These are phyloP conservation scores for Selaginella moellendorffii DNA, from an alignment of 75 land plant genomes.

Conservation along the genomic window DNA sequence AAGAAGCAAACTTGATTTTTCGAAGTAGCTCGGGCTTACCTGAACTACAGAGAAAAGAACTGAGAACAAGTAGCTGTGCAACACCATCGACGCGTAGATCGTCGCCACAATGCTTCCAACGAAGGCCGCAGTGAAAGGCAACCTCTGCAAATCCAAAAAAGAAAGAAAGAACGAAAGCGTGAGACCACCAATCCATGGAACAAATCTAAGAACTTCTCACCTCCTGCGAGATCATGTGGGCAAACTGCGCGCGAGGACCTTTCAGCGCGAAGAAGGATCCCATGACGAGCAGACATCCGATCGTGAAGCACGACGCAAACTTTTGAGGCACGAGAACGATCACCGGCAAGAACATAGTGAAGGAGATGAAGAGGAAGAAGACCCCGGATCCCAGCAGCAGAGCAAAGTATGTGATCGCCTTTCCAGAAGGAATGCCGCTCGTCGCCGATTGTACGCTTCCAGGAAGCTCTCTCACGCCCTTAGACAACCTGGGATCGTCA, in stretches of 20 bases:
- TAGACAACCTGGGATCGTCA: not conserved
- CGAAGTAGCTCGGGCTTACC: not conserved
- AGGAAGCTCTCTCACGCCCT: constrained; percentile 1
- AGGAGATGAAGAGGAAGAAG: constrained; percentile 5
- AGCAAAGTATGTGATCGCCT: constrained; percentile 8
- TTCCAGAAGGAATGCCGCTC: not conserved
- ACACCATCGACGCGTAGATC: constrained; percentile 4
- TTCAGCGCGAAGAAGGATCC: constrained; percentile 2
- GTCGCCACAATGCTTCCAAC: constrained; percentile 3
- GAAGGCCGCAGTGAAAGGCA: constrained; percentile 7
- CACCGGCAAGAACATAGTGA: constrained; percentile 1
- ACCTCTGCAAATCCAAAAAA: not conserved
- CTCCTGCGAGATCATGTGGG: constrained; percentile 8
- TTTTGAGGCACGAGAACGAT: not conserved
- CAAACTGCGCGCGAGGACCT: constrained; percentile 3
- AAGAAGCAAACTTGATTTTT: too few species aligned
- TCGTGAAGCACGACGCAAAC: constrained; percentile 6
- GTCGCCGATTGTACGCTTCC: constrained; percentile 7
- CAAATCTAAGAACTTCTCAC: not conserved
- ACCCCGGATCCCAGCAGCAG: not conserved
- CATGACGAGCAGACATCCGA: not conserved
- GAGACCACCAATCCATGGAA: not conserved
- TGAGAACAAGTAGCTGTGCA: constrained; percentile 5
- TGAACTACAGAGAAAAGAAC: not conserved
- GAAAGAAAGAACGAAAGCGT: not conserved